Evolutionary conservation across 306 rosid species (phyloP), one percentile per base, ranked within the genome.

Genomic region (Medicago ruthenica): DNA sequence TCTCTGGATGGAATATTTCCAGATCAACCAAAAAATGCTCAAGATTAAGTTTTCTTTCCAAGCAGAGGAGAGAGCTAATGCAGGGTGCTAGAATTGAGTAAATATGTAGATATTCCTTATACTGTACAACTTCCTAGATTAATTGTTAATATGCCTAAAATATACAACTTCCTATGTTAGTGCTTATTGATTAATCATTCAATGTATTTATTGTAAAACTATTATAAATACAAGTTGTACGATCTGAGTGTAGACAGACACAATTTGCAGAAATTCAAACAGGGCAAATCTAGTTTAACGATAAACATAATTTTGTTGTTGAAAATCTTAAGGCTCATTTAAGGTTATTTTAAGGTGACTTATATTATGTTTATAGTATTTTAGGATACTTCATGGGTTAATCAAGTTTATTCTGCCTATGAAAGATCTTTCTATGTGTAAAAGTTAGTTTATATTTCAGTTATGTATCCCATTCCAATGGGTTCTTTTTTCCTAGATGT

Each of bases 401-500:
- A 22, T 58, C 63, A 22, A 6, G 37, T 22, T 58, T 58, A 22
- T 58, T 58, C 22, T 24, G 36, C 37, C 37, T 58, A 58, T 21
- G 63, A 21, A 58, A 58, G 37, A 58, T 58, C 9, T 57, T 14
- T 20, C 36, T 58, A 57, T 22, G 63, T 13, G 15, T 4, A 58
- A 21, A 11, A 21, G 63, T 58, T 21, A 58, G 12, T 12, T 58
- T 57, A 21, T 58, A 21, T 58, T 58, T 58, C 37, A 58, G 63
- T 21, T 58, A 58, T 58, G 34, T 21, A 58, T 21, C 63, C 63
- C 64, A 11, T 58, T 58, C 54, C 39, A 61, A 18, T 63, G 73
- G 62, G 9, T 70, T 72, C 48, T 17, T 67, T 65, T 70, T 66
- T 62, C 20, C 45, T 64, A 54, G 34, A 75, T 62, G 72, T 48